These are phyloP conservation scores for Carex sylvatica DNA, from an alignment of 202 grass and related monocot species.

Conservation along the genomic window DNA sequence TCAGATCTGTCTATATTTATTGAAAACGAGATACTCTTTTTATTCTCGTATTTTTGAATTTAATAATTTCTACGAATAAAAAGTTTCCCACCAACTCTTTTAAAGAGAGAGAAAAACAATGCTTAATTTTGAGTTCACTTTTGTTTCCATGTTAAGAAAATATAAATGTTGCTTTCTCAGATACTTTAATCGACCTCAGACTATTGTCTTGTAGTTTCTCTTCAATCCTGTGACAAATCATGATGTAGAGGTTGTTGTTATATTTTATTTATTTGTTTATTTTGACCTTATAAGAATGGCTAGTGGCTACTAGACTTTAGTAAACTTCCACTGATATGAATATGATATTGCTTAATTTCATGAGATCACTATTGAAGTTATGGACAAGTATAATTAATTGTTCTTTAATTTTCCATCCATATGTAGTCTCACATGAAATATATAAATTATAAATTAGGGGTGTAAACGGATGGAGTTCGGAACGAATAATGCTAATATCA, in stretches of 20 bases:
- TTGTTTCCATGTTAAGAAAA: neutral
- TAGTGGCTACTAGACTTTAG: neutral
- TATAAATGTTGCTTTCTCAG: neutral
- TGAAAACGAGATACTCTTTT: too few species aligned
- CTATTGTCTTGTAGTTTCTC: neutral
- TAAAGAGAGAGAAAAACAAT: too few species aligned
- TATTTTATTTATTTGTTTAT: neutral
- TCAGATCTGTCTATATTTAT: too few species aligned
- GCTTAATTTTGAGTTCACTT: too few species aligned
- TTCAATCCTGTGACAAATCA: neutral
- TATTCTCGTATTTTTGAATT: too few species aligned
- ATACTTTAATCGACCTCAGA: neutral
- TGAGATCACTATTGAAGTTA: neutral
- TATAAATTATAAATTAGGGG: too few species aligned
- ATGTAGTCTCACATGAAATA: too few species aligned
- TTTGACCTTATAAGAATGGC: neutral
- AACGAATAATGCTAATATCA: too few species aligned
- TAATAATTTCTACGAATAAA: too few species aligned
- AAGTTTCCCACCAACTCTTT: too few species aligned
- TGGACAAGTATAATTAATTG: neutral
- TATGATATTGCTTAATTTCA: neutral
- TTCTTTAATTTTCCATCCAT: too few species aligned
- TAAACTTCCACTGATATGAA: neutral
- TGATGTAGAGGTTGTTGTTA: neutral
- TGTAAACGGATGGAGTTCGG: too few species aligned